phyloP scores from a whole-genome alignment of 2,329 filamentous ascomycete species.

The Cordyceps farinosa region DNA sequence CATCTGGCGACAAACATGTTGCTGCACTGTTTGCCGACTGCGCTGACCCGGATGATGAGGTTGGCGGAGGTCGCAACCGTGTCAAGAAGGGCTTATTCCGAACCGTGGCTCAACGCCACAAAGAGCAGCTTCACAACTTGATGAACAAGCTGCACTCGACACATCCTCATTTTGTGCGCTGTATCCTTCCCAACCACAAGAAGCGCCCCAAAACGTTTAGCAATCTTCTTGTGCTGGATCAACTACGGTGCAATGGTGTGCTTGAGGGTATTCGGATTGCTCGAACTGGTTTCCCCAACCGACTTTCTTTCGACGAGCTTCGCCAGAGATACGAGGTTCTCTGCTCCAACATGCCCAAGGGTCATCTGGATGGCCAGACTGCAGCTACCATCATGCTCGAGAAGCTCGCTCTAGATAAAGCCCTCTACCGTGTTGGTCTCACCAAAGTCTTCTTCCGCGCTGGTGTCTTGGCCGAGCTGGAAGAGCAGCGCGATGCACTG shows the following conservation, averaged over 20 bases:
- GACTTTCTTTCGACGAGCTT: conserved; percentile 89
- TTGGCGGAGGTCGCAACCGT: conserved; percentile 64
- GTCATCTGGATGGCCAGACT: conserved; percentile 85
- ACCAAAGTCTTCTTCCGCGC: conserved; percentile 98
- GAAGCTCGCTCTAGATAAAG: conserved; percentile 77
- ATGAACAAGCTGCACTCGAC: conserved; percentile 95
- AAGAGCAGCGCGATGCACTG: conserved; percentile 89
- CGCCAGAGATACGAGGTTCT: conserved; percentile 94
- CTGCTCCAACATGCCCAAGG: conserved; percentile 81
- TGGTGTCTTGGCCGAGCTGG: conserved; percentile 90
- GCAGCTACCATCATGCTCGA: conserved; percentile 84
- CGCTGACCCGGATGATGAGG: conserved; percentile 73
- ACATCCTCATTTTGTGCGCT: conserved; percentile 96
- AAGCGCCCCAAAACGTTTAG: conserved; percentile 92
- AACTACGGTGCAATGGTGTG: conserved; percentile 97
- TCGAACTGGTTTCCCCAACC: conserved; percentile 92
- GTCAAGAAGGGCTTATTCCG: conserved; percentile 98
- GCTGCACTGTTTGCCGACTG: conserved; percentile 85
- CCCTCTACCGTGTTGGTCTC: conserved; percentile 87
- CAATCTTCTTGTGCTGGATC: conserved; percentile 88
- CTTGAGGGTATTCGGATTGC: conserved; percentile 98
- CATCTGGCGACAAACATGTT: conserved; percentile 78
- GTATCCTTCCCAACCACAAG: conserved; percentile 97
- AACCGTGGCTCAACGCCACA: conserved; percentile 93
- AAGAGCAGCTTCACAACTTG: conserved; percentile 93